Conservation (phyloP, 225 moss, liverwort and hornwort species). For the Pseudisothecium myosuroides region DNA sequence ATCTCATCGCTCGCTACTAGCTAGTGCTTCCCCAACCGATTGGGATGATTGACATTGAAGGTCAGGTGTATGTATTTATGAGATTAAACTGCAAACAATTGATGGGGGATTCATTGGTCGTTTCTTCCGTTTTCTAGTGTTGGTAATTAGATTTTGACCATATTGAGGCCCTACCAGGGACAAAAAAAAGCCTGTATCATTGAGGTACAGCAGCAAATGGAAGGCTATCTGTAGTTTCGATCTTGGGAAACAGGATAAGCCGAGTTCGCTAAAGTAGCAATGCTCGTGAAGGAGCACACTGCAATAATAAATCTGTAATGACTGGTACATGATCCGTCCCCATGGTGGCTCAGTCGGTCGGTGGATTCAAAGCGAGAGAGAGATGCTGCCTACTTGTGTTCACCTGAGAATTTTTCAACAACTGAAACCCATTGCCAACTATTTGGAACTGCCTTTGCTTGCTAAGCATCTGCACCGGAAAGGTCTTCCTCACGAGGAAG, state of each 20-base stretch:
- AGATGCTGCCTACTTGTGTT: neutral
- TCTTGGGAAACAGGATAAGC: neutral
- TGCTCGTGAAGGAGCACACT: neutral
- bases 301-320: neutral
- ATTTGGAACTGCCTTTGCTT: neutral
- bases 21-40: neutral
- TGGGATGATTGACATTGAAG: neutral
- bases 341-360: too few species aligned
- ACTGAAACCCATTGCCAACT: neutral
- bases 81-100: neutral
- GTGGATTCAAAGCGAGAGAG: too few species aligned
- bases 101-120: neutral
- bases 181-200: neutral
- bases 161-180: slow-evolving; percentile 2
- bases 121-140: neutral
- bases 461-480: neutral
- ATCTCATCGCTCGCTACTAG: slow-evolving; percentile 4
- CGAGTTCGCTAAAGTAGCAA: neutral
- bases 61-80: neutral
- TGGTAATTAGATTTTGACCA: neutral
- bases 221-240: neutral
- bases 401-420: too few species aligned
- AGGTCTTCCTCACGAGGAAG: neutral
- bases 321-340: neutral
- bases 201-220: neutral